Conservation (phyloP, 2,329 filamentous ascomycete genomes). For the Colletotrichum plurivorum region DNA sequence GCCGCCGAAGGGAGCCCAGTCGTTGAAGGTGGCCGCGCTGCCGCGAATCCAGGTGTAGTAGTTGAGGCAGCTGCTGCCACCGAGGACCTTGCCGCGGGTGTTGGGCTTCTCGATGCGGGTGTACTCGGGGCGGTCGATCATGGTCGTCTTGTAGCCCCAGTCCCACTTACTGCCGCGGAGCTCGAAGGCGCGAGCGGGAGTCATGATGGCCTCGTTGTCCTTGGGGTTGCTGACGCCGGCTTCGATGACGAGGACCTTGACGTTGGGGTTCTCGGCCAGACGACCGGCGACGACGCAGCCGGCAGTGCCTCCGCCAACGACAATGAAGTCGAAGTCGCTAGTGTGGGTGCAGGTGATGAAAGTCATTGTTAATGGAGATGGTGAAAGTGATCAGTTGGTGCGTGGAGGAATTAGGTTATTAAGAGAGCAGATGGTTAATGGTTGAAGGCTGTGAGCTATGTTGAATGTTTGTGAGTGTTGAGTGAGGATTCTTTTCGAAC, state of each 20-base stretch:
- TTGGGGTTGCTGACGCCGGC: constrained; percentile 63
- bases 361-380: background rate
- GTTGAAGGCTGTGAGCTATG: no score
- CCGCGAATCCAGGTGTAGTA: constrained; percentile 77
- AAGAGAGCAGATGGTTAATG: background rate
- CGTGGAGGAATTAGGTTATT: background rate
- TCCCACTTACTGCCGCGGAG: constrained; percentile 70
- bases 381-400: background rate
- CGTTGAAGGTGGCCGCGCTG: constrained; percentile 72
- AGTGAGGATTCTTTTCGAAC: no score
- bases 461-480: no score
- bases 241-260: constrained; percentile 62
- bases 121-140: constrained; percentile 72
- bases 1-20: constrained; percentile 80
- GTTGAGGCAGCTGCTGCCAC: constrained; percentile 71
- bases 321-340: constrained; percentile 55
- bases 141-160: constrained; percentile 73
- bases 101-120: constrained; percentile 75
- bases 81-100: constrained; percentile 71
- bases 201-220: constrained; percentile 65
- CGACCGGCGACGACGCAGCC: constrained; percentile 54
- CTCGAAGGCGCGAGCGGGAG: constrained; percentile 66
- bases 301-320: constrained; percentile 54
- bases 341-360: constrained; percentile 24
- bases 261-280: constrained; percentile 52